These are phyloP conservation scores for Neofusicoccum parvum DNA, from an alignment of 2,329 filamentous ascomycete genomes.

Conservation along the genomic window DNA sequence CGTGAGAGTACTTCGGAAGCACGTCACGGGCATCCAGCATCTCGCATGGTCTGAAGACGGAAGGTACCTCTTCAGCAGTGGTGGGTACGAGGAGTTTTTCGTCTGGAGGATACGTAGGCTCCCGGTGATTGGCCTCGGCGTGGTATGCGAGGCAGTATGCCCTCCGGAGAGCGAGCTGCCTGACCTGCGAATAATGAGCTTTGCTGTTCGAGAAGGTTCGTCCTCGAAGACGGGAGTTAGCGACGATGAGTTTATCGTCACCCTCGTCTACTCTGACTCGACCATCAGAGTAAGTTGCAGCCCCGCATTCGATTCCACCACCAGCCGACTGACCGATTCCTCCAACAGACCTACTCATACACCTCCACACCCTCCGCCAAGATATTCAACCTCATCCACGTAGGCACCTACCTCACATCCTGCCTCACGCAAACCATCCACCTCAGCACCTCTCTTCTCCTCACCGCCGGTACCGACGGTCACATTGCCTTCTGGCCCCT, in stretches of 20 bases:
- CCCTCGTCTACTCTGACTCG: slow-evolving; percentile 83
- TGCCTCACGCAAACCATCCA: slow-evolving; percentile 70
- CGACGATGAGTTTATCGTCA: slow-evolving; percentile 57
- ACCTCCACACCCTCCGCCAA: slow-evolving; percentile 24
- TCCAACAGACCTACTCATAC: slow-evolving; percentile 49
- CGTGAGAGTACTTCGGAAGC: slow-evolving; percentile 69
- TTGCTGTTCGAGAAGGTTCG: slow-evolving; percentile 57
- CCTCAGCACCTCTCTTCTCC: slow-evolving; percentile 43
- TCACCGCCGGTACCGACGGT: slow-evolving; percentile 83
- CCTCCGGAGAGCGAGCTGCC: slow-evolving; percentile 52
- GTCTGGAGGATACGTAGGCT: slow-evolving; percentile 71
- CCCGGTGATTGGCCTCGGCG: slow-evolving; percentile 55
- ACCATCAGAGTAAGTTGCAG: slow-evolving; percentile 58
- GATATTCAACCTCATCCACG: slow-evolving; percentile 39
- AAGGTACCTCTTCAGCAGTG: slow-evolving; percentile 78
- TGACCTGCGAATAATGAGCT: slow-evolving; percentile 81
- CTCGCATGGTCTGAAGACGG: slow-evolving; percentile 71
- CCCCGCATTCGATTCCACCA: not conserved
- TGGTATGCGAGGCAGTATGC: slow-evolving; percentile 55
- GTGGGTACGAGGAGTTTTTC: slow-evolving; percentile 85
- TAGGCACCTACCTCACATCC: slow-evolving; percentile 50
- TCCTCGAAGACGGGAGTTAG: slow-evolving; percentile 27
- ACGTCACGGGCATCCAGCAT: slow-evolving; percentile 81
- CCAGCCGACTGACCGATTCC: not conserved
- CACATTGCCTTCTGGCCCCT: slow-evolving; percentile 65